A percentile compares a stretch with the other conserved stretches of the same genome.
Evolutionary conservation across 2,329 filamentous ascomycete species (phyloP).

Genomic region (Fusarium sp.): DNA sequence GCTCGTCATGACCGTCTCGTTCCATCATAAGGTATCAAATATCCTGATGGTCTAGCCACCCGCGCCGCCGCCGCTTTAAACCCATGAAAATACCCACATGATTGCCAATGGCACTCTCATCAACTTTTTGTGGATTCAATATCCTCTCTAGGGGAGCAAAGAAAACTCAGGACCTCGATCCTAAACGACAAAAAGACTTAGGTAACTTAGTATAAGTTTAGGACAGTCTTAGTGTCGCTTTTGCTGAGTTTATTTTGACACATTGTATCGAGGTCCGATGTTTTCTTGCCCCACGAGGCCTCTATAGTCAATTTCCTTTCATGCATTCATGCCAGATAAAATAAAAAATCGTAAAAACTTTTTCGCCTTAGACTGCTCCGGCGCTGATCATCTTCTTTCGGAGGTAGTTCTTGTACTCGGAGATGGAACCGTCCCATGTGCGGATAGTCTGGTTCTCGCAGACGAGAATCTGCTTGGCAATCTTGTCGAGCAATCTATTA

Average conservation of each 20-base stretch:
- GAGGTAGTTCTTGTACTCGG: slow-evolving; percentile 97
- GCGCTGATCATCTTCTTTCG: slow-evolving; percentile 97
- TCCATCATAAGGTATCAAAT: slow-evolving; percentile 38
- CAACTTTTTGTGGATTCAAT: slow-evolving; percentile 42
- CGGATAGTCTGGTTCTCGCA: slow-evolving; percentile 97
- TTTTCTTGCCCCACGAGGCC: too few species aligned
- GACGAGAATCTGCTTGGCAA: slow-evolving; percentile 99
- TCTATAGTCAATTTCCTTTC: slow-evolving; percentile 45
- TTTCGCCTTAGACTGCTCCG: slow-evolving; percentile 77
- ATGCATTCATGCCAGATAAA: slow-evolving; percentile 33
- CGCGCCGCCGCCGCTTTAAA: slow-evolving; percentile 32
- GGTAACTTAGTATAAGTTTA: too few species aligned
- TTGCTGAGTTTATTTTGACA: too few species aligned
- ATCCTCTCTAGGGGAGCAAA: background rate
- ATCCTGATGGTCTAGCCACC: slow-evolving; percentile 42
- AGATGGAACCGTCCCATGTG: slow-evolving; percentile 88
- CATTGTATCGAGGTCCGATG: too few species aligned
- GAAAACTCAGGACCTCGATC: too few species aligned
- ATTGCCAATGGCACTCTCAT: slow-evolving; percentile 39
- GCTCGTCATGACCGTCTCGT: slow-evolving; percentile 33
- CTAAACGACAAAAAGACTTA: too few species aligned
- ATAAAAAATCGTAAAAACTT: slow-evolving; percentile 24
- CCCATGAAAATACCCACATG: slow-evolving; percentile 44
- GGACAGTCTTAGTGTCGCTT: too few species aligned
- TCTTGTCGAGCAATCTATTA: slow-evolving; percentile 92